phyloP scores from a whole-genome alignment of 805 yeast genomes.

The Naumovozyma baii region DNA sequence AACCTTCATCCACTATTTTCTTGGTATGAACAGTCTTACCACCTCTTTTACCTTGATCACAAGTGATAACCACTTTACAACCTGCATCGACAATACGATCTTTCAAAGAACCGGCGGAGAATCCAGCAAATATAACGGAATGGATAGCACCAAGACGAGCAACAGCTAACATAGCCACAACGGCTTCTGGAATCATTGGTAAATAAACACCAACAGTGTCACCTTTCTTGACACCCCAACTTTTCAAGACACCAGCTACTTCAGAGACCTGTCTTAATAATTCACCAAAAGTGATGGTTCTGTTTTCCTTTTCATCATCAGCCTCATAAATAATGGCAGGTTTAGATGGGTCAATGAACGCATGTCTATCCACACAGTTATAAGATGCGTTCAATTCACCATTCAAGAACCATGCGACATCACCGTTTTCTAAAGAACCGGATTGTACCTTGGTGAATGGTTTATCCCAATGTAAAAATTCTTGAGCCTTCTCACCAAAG shows the following conservation, averaged over 20 bases:
- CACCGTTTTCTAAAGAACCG: slow-evolving; percentile 67
- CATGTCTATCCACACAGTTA: slow-evolving; percentile 94
- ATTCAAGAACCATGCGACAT: slow-evolving; percentile 85
- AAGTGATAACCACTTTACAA: slow-evolving; percentile 79
- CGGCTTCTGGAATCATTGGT: slow-evolving; percentile 97
- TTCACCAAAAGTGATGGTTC: slow-evolving; percentile 75
- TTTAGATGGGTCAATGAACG: slow-evolving; percentile 76
- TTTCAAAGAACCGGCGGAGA: slow-evolving; percentile 81
- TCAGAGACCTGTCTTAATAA: slow-evolving; percentile 74
- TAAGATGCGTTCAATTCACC: slow-evolving; percentile 90
- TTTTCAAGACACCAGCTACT: slow-evolving; percentile 72
- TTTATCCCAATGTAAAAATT: slow-evolving; percentile 67
- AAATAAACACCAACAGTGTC: slow-evolving; percentile 93
- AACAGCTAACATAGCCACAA: slow-evolving; percentile 88
- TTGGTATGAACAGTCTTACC: slow-evolving; percentile 88
- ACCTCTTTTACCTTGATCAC: slow-evolving; percentile 94
- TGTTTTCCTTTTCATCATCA: slow-evolving; percentile 71
- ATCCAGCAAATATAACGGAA: slow-evolving; percentile 95
- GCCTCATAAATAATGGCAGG: slow-evolving; percentile 86
- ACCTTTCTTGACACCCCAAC: slow-evolving; percentile 86
- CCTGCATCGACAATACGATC: slow-evolving; percentile 88
- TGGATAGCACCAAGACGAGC: slow-evolving; percentile 92
- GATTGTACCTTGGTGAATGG: slow-evolving; percentile 42
- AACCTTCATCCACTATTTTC: slow-evolving; percentile 90
- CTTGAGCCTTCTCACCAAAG: slow-evolving; percentile 70